phyloP scores from a whole-genome alignment of 495 filamentous ascomycete genomes.

The Trichoderma virens region DNA sequence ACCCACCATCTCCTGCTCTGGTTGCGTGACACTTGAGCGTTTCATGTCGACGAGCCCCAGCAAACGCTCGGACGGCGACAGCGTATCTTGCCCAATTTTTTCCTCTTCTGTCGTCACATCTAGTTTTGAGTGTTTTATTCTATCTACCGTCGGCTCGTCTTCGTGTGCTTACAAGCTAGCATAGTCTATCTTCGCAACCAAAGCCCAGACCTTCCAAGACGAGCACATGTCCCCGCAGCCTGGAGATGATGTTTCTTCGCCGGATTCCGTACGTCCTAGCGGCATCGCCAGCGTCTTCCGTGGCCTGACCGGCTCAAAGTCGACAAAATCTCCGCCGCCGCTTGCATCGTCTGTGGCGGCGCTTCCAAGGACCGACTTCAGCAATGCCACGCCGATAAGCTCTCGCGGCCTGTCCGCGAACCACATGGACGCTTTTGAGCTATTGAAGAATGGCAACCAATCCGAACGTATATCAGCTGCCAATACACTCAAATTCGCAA shows the following conservation, averaged over 20 bases:
- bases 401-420: conserved; percentile 29
- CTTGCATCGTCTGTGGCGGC: conserved; percentile 17
- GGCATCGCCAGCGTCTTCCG: conserved; percentile 51
- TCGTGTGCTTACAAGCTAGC: conserved; percentile 33
- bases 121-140: neutral
- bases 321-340: conserved; percentile 21
- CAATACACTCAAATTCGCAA: conserved; percentile 43
- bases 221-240: conserved; percentile 49
- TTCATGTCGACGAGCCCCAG: neutral
- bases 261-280: conserved; percentile 38
- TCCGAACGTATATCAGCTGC: conserved; percentile 48
- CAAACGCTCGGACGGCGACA: neutral
- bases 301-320: conserved; percentile 38
- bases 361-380: conserved; percentile 23
- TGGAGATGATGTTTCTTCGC: conserved; percentile 44
- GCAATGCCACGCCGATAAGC: conserved; percentile 22
- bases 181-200: conserved; percentile 37
- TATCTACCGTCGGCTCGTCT: neutral
- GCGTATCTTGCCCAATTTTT: neutral
- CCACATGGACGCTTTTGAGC: conserved; percentile 36
- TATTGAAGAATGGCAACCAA: conserved; percentile 38
- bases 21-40: neutral
- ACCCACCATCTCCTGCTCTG: neutral
- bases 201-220: conserved; percentile 27
- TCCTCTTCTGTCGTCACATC: neutral